Percentiles rank a stretch among this genome's conserved stretches.
phyloP scores from a whole-genome alignment of 2,329 filamentous ascomycete genomes.

The Cladosporium oxysporum region DNA sequence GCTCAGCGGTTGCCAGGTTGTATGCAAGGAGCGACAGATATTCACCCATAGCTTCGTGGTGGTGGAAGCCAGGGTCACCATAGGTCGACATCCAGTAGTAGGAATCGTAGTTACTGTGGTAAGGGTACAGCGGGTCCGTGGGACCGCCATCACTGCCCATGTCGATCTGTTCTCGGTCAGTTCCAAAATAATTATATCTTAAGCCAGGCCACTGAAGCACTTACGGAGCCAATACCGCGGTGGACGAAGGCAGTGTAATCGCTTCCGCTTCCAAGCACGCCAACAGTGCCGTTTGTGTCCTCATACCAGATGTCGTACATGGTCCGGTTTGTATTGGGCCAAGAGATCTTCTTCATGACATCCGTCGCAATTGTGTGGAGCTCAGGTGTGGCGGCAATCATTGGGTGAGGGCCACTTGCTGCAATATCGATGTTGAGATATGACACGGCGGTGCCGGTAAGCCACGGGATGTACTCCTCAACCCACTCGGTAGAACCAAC shows the following conservation, averaged over 20 bases:
- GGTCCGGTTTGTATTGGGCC: slow-evolving; percentile 43
- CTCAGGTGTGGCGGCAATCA: slow-evolving; percentile 67
- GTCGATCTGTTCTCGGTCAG: slow-evolving; percentile 38
- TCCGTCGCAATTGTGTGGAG: slow-evolving; percentile 70
- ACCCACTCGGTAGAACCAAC: slow-evolving; percentile 51
- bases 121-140: slow-evolving; percentile 47
- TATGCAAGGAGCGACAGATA: slow-evolving; percentile 47
- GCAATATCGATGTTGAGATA: slow-evolving; percentile 57
- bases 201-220: not conserved
- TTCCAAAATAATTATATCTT: not conserved
- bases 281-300: slow-evolving; percentile 39
- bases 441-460: slow-evolving; percentile 46
- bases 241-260: slow-evolving; percentile 53
- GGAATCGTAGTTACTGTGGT: slow-evolving; percentile 51
- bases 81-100: slow-evolving; percentile 56
- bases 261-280: slow-evolving; percentile 48
- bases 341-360: slow-evolving; percentile 59
- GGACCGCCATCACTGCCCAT: slow-evolving; percentile 43
- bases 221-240: slow-evolving; percentile 36
- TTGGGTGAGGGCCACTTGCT: slow-evolving; percentile 58
- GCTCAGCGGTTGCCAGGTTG: slow-evolving; percentile 42
- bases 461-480: slow-evolving; percentile 52
- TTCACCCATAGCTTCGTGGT: slow-evolving; percentile 52
- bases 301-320: slow-evolving; percentile 49
- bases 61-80: slow-evolving; percentile 53